These are phyloP conservation scores for Hippophae rhamnoides DNA, from an alignment of 306 rosid species.

Conservation along the genomic window DNA sequence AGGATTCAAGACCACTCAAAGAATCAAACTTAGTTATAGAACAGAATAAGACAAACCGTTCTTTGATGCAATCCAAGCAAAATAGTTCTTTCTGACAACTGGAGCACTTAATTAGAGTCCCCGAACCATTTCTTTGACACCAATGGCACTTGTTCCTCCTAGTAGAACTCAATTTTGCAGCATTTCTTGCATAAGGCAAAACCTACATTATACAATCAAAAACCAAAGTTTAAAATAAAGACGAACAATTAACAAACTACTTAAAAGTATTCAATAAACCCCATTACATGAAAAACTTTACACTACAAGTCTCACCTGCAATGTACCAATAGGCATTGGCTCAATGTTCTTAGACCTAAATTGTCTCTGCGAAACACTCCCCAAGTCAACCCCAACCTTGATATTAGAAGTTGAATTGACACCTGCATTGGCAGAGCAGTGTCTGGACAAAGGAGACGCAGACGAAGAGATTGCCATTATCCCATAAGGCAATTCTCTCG, in stretches of 20 bases:
- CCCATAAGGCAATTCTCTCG: constrained; percentile 79
- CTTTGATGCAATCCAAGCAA: constrained; percentile 83
- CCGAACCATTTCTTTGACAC: constrained; percentile 64
- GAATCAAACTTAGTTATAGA: constrained; percentile 8
- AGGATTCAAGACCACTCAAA: not conserved
- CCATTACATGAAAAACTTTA: not conserved
- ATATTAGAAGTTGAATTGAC: constrained; percentile 43
- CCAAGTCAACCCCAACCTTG: constrained; percentile 41
- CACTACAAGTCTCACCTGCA: constrained; percentile 38
- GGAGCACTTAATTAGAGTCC: constrained; percentile 59
- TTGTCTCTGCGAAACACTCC: constrained; percentile 34
- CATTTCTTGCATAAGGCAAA: constrained; percentile 35
- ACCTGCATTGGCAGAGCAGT: constrained; percentile 47
- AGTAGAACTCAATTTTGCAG: constrained; percentile 36
- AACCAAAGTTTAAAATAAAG: not conserved
- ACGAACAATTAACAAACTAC: constrained; percentile 8
- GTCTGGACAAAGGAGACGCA: constrained; percentile 26
- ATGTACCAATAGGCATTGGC: constrained; percentile 40
- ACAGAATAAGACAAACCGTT: constrained; percentile 41
- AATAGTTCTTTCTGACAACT: constrained; percentile 72
- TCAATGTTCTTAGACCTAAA: constrained; percentile 91
- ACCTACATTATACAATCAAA: constrained; percentile 22
- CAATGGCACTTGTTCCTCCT: constrained; percentile 78
- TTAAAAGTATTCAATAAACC: not conserved
- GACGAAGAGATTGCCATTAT: constrained; percentile 72